Evolutionary conservation across 2,329 filamentous ascomycete genomes (phyloP).

Genomic region (Pseudocercospora macadamiae): DNA sequence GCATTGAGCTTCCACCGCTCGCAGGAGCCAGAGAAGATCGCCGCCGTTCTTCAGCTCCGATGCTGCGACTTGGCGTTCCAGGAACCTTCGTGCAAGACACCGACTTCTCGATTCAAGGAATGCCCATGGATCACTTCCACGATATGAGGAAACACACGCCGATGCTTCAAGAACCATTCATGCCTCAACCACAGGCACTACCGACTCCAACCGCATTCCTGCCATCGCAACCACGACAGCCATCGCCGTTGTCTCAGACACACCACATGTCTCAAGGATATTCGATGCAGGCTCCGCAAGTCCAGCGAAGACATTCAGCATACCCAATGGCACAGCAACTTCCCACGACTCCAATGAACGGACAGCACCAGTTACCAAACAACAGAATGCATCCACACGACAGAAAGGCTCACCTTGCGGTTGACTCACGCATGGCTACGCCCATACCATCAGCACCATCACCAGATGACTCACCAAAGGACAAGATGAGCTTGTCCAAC

Average conservation of each 20-base stretch:
- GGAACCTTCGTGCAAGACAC: constrained; percentile 36
- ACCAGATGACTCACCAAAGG: constrained; percentile 40
- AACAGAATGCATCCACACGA: constrained; percentile 24
- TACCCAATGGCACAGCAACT: constrained; percentile 25
- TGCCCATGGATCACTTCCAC: constrained; percentile 35
- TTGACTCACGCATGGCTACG: constrained; percentile 36
- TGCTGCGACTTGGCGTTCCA: constrained; percentile 42
- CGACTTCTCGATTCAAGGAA: constrained; percentile 36
- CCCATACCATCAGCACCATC: constrained; percentile 31
- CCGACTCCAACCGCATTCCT: constrained; percentile 30
- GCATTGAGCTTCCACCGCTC: constrained; percentile 48
- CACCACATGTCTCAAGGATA: constrained; percentile 31
- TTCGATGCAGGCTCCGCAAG: constrained; percentile 33
- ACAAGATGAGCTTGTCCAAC: constrained; percentile 44
- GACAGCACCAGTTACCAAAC: constrained; percentile 32
- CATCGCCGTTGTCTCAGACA: constrained; percentile 26
- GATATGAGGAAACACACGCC: constrained; percentile 34
- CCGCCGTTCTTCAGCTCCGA: constrained; percentile 36
- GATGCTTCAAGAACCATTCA: constrained; percentile 41
- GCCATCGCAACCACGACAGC: constrained; percentile 31
- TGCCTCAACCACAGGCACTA: constrained; percentile 33
- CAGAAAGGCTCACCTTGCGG: constrained; percentile 22
- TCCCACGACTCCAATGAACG: constrained; percentile 25
- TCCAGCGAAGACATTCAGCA: constrained; percentile 23
- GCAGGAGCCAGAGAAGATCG: constrained; percentile 35